These are phyloP conservation scores for Pulveroboletus sp. DNA, from an alignment of 768 basidiomycete genomes.

Conservation along the genomic window DNA sequence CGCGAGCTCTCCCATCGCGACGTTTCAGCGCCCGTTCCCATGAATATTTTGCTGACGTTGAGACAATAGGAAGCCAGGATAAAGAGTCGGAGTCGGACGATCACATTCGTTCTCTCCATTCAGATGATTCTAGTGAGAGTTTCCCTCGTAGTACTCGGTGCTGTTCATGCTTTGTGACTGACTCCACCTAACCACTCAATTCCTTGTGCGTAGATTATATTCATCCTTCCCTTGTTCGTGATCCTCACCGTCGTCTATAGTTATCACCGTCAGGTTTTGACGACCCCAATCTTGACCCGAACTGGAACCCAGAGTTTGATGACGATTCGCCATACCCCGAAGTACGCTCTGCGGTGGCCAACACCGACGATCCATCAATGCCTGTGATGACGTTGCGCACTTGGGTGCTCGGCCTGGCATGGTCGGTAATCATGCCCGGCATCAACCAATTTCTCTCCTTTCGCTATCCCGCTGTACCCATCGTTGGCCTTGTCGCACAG, in stretches of 20 bases:
- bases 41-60: conserved; percentile 10
- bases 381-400: conserved; percentile 60
- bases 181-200: conserved; percentile 12
- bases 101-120: conserved; percentile 11
- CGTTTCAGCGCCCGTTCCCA: conserved; percentile 3
- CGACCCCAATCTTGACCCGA: conserved; percentile 27
- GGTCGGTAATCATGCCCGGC: conserved; percentile 60
- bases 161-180: background rate
- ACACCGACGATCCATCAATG: conserved; percentile 64
- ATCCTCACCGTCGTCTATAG: background rate
- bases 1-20: conserved; percentile 16
- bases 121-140: conserved; percentile 17
- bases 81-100: conserved; percentile 19
- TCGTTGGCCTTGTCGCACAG: conserved; percentile 66
- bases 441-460: conserved; percentile 78
- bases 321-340: conserved; percentile 74
- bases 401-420: conserved; percentile 68
- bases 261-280: conserved; percentile 8
- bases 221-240: background rate
- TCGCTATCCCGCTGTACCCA: conserved; percentile 61
- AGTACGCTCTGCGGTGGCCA: conserved; percentile 64
- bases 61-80: conserved; percentile 16
- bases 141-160: background rate
- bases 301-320: conserved; percentile 28
- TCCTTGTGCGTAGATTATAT: conserved; percentile 16